These are phyloP conservation scores for Geranomyces michiganensis DNA, from an alignment of 192 early-diverging fungal genomes.

Conservation along the genomic window DNA sequence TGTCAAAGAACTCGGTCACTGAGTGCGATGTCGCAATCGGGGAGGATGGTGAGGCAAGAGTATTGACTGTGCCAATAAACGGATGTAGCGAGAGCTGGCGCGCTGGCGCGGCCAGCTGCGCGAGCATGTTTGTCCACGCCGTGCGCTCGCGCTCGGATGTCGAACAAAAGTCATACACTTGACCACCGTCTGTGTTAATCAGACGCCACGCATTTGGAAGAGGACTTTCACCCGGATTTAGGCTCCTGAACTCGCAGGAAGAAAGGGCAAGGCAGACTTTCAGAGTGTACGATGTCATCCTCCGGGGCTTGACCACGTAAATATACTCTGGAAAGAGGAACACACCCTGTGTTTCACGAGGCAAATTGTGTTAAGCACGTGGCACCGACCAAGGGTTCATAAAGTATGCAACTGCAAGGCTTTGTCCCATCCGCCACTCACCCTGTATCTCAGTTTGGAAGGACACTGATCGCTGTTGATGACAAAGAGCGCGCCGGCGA, in stretches of 20 bases:
- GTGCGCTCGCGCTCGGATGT: constrained; percentile 20
- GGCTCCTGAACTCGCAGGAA: constrained; percentile 29
- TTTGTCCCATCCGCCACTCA: not conserved
- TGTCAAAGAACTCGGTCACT: constrained; percentile 8
- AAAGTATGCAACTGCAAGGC: constrained; percentile 1
- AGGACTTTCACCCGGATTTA: constrained; percentile 5
- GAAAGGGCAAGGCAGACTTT: constrained; percentile 36
- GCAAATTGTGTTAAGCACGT: not conserved
- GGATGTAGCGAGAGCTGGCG: no score
- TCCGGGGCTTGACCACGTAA: constrained; percentile 31
- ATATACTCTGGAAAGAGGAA: constrained; percentile 37
- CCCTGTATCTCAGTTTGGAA: constrained; percentile 27
- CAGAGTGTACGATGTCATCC: constrained; percentile 28
- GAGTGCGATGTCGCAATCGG: not conserved
- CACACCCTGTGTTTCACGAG: constrained; percentile 35
- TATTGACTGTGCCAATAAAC: not conserved
- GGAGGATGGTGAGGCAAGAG: not conserved
- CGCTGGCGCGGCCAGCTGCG: constrained; percentile 19
- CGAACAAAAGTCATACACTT: constrained; percentile 34
- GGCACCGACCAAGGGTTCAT: no score
- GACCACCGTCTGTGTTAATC: constrained; percentile 9
- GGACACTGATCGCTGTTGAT: constrained; percentile 27
- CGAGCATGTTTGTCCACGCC: constrained; percentile 28
- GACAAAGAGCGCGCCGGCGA: constrained; percentile 29
- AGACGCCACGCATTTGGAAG: constrained; percentile 32